A percentile compares a stretch with the other conserved stretches of the same genome.
Conservation (phyloP, 371 early-diverging fungal species). For the Synchytrium microbalum region DNA sequence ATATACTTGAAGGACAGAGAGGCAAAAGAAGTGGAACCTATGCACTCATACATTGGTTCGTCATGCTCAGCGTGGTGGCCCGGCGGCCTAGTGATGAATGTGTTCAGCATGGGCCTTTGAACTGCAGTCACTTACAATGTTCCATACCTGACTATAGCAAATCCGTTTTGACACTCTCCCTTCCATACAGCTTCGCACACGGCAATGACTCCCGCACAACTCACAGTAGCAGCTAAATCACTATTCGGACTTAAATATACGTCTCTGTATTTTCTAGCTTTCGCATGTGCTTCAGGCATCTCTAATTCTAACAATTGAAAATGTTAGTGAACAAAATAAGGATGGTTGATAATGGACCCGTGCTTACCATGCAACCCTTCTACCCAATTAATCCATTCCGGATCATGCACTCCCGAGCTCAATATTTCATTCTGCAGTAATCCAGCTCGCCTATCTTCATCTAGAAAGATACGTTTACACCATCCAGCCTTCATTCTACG, state of each 20-base stretch:
- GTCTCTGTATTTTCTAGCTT: slow-evolving; percentile 11
- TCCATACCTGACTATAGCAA: slow-evolving; percentile 65
- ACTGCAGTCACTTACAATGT: not conserved
- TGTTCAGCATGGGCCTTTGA: not conserved
- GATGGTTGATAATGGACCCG: too few relatives aligned
- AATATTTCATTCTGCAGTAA: too few relatives aligned
- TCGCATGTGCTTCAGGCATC: not conserved
- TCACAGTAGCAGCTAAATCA: slow-evolving; percentile 13
- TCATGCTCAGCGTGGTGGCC: slow-evolving; percentile 85
- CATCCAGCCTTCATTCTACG: too few relatives aligned
- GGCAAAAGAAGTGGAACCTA: not conserved
- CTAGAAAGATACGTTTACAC: not conserved
- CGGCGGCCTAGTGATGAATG: slow-evolving; percentile 21
- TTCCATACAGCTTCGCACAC: slow-evolving; percentile 57
- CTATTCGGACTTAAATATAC: slow-evolving; percentile 17
- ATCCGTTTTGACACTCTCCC: slow-evolving; percentile 59
- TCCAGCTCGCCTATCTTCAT: slow-evolving; percentile 13
- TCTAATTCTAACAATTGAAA: not conserved
- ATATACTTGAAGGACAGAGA: slow-evolving; percentile 1
- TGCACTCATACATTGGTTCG: slow-evolving; percentile 17
- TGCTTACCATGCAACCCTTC: too few relatives aligned
- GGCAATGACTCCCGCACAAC: slow-evolving; percentile 54
- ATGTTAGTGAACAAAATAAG: too few relatives aligned
- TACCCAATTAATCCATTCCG: too few relatives aligned
- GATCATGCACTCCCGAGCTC: too few relatives aligned